Evolutionary conservation across 345 rosid species (phyloP).

Genomic region (Noccaea caerulescens): DNA sequence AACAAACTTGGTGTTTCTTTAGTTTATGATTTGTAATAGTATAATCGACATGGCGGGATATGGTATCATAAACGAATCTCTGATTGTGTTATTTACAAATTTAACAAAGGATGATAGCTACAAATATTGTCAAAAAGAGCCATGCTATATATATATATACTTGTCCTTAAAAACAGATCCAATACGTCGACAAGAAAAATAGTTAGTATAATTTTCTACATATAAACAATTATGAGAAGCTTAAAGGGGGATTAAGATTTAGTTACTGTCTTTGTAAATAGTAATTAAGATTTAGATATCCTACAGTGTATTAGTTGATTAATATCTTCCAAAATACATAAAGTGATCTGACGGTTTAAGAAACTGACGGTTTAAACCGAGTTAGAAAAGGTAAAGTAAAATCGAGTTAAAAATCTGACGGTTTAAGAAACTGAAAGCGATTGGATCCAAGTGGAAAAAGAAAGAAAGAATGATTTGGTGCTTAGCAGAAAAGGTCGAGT

Average conservation of each 20-base stretch:
- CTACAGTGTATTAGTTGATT: neutral
- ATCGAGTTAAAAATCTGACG: neutral
- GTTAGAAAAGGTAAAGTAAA: neutral
- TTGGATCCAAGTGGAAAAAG: slow-evolving; percentile 15
- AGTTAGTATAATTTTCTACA: neutral
- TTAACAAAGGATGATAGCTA: neutral
- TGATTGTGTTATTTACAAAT: slow-evolving; percentile 1
- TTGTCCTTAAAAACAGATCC: slow-evolving; percentile 12
- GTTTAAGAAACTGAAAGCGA: slow-evolving; percentile 3
- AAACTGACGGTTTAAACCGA: neutral
- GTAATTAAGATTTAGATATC: neutral
- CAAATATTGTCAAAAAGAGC: slow-evolving; percentile 5
- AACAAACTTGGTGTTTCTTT: slow-evolving; percentile 4
- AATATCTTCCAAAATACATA: slow-evolving; percentile 16
- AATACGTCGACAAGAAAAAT: slow-evolving; percentile 9
- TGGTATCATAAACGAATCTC: slow-evolving; percentile 6
- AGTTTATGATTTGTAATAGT: neutral
- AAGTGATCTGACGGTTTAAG: neutral
- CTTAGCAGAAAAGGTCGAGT: slow-evolving; percentile 20
- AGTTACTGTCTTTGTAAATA: slow-evolving; percentile 7
- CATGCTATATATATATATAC: neutral
- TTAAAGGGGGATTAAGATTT: neutral
- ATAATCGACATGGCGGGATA: slow-evolving; percentile 9
- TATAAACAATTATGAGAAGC: slow-evolving; percentile 4
- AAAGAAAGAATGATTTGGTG: slow-evolving; percentile 22